Conservation (phyloP, 306 rosid species). For the Hylodesmum podocarpum region DNA sequence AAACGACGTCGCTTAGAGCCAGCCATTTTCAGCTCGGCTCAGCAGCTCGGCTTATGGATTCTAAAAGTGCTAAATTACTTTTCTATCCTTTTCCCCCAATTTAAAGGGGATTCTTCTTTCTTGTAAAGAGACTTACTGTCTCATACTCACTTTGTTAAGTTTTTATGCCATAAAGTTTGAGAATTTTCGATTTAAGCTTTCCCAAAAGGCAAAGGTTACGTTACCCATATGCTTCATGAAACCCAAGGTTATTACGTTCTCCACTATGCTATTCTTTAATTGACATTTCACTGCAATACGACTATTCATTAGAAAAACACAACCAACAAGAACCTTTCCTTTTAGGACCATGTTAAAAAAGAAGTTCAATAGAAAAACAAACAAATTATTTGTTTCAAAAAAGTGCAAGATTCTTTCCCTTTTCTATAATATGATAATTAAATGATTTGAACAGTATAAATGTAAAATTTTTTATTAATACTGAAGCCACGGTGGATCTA, state of each 20-base stretch:
- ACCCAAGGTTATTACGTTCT: not conserved
- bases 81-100: not conserved
- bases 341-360: not conserved
- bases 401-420: constrained; percentile 1
- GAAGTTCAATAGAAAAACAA: not conserved
- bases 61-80: not conserved
- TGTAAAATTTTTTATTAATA: not conserved
- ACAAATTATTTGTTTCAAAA: not conserved
- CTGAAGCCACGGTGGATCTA: no score
- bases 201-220: not conserved
- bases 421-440: not conserved
- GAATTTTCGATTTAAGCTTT: constrained; percentile 19
- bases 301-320: not conserved
- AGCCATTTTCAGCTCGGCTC: not conserved
- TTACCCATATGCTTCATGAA: constrained; percentile 17
- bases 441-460: not conserved
- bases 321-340: not conserved
- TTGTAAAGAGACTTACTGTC: constrained; percentile 35
- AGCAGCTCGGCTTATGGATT: constrained; percentile 24
- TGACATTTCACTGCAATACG: not conserved
- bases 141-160: constrained; percentile 23
- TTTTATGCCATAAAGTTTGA: constrained; percentile 21
- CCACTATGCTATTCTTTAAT: constrained; percentile 8
- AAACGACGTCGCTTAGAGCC: not conserved
- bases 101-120: constrained; percentile 17